Evolutionary conservation across 2,329 filamentous ascomycete genomes (phyloP).

Genomic region (Chaetoscypha palmicola): DNA sequence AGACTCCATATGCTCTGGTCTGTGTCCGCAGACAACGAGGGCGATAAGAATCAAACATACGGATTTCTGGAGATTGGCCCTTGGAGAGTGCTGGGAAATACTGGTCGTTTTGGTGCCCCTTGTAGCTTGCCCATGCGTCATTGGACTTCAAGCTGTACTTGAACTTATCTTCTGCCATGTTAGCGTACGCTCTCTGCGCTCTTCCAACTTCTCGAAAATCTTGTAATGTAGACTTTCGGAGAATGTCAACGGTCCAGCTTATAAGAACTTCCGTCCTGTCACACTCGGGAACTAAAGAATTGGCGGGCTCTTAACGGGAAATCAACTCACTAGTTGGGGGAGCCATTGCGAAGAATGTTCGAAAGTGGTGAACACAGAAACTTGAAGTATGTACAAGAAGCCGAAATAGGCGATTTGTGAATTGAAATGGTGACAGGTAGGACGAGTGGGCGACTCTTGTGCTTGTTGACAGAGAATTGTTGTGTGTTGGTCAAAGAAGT

Average conservation of each 20-base stretch:
- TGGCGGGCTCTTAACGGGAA: too few species aligned
- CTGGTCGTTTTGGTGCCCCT: conserved; percentile 56
- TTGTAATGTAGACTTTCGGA: not conserved
- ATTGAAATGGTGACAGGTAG: not conserved
- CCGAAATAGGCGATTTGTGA: not conserved
- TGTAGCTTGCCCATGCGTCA: conserved; percentile 62
- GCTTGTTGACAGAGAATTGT: not conserved
- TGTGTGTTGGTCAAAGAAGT: conserved; percentile 1
- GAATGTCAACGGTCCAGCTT: too few species aligned
- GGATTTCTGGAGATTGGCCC: conserved; percentile 59
- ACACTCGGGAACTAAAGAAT: not conserved
- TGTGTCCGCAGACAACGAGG: not conserved
- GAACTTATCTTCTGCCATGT: conserved; percentile 33
- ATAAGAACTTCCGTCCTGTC: too few species aligned
- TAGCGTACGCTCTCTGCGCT: not conserved
- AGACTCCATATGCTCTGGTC: not conserved
- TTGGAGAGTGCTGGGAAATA: conserved; percentile 63
- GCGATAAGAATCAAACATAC: conserved; percentile 34
- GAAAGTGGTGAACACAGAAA: not conserved
- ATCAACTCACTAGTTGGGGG: not conserved
- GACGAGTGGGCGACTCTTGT: too few species aligned
- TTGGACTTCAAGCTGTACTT: conserved; percentile 60
- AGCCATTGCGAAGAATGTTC: not conserved
- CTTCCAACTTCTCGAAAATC: not conserved
- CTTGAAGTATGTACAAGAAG: conserved; percentile 3